Evolutionary conservation across 176 grass and related monocot genomes (phyloP).

Genomic region (barley (Hordeum vulgare)): MorexV3_pseudomolecules_assembly NC_058521.1:568154124-568154623

Average conservation of each 20-base stretch:
- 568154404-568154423: constrained; percentile 24
- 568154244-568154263: background rate
- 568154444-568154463: constrained; percentile 36
- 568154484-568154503: constrained; percentile 71
- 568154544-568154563: constrained; percentile 48
- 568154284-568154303: background rate
- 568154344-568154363: constrained; percentile 67
- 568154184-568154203: background rate
- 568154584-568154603: constrained; percentile 85
- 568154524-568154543: constrained; percentile 98
- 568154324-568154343: constrained; percentile 26
- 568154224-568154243: constrained; percentile 11
- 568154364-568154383: constrained; percentile 42
- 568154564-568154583: constrained; percentile 39
- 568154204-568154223: background rate
- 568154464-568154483: constrained; percentile 83
- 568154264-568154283: background rate
- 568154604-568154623: constrained; percentile 55
- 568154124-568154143: background rate
- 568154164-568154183: background rate
- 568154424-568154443: constrained; percentile 12
- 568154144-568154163: background rate
- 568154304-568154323: background rate
- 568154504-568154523: constrained; percentile 77
- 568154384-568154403: constrained; percentile 40